These are phyloP conservation scores for Lolium perenne DNA, from an alignment of 176 grass and related monocot species.

Conservation along the genomic window DNA sequence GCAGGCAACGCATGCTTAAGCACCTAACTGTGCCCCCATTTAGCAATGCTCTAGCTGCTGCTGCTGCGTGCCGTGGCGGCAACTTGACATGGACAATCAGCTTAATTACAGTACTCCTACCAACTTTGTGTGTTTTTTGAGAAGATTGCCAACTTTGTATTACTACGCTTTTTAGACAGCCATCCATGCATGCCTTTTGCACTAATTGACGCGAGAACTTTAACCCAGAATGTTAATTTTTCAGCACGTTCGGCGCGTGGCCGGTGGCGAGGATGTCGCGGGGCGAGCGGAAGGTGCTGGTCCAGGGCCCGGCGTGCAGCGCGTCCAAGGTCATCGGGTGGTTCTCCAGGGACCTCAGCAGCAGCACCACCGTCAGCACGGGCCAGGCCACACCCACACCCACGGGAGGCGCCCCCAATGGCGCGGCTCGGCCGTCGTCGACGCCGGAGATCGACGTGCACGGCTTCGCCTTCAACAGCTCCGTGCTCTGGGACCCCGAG, in stretches of 20 bases:
- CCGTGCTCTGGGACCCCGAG: conserved; percentile 92
- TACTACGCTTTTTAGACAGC: no score
- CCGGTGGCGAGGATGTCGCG: conserved; percentile 78
- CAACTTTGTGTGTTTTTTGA: not conserved
- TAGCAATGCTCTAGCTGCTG: not conserved
- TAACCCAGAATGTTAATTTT: not conserved
- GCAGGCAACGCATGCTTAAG: not conserved
- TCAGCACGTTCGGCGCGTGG: conserved; percentile 95
- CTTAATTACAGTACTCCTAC: not conserved
- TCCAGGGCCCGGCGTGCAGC: conserved; percentile 84
- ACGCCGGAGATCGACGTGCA: conserved; percentile 46
- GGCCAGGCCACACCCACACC: not conserved
- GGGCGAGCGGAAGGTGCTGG: conserved; percentile 56
- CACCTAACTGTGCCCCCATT: not conserved
- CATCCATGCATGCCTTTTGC: no score
- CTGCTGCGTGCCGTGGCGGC: not conserved
- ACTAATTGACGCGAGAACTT: not conserved
- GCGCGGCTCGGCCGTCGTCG: conserved; percentile 6
- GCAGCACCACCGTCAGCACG: not conserved
- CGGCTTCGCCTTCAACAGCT: conserved; percentile 93
- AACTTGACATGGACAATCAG: conserved; percentile 3
- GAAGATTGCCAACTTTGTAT: no score
- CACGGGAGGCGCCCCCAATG: not conserved
- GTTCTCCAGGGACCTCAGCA: conserved; percentile 63
- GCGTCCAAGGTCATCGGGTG: conserved; percentile 77